Evolutionary conservation across 352 stramenopile species (phyloP).

Genomic region (Phytophthora citrophthora): DNA sequence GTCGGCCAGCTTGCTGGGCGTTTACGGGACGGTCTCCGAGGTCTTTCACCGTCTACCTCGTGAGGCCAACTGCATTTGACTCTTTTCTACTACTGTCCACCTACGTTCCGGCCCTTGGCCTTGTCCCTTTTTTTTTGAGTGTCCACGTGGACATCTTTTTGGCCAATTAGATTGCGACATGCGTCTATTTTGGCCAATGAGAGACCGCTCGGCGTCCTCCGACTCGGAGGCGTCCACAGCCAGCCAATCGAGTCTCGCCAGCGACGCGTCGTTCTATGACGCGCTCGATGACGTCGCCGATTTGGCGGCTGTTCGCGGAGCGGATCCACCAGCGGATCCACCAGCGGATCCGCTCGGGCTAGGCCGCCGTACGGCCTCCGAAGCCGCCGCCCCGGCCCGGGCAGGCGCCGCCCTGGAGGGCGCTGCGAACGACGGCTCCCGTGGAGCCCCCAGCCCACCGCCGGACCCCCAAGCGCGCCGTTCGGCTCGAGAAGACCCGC

Average conservation of each 20-base stretch:
- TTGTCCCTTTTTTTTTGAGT: neutral
- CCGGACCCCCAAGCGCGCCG: neutral
- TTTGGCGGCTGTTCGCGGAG: no score
- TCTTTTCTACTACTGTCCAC: no score
- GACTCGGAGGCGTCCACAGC: constrained; percentile 17
- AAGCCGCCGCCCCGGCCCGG: neutral
- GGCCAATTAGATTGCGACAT: constrained; percentile 3
- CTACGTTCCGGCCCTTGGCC: no score
- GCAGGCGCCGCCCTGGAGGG: neutral
- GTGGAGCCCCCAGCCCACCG: no score
- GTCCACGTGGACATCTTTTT: neutral
- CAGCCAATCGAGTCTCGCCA: constrained; percentile 17
- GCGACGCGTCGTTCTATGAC: constrained; percentile 12
- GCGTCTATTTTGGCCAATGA: constrained; percentile 8
- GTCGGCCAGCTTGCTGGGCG: no score
- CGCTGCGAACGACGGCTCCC: neutral
- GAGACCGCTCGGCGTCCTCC: neutral
- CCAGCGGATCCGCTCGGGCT: neutral
- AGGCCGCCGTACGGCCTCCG: neutral
- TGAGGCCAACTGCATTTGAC: no score
- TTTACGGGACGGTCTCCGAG: no score
- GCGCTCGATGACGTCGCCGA: no score
- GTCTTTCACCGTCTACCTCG: no score
- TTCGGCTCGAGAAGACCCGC: neutral
- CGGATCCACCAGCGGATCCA: no score